Conservation (phyloP, 805 yeast species). For the Kurtzmaniella cleridarum region DNA sequence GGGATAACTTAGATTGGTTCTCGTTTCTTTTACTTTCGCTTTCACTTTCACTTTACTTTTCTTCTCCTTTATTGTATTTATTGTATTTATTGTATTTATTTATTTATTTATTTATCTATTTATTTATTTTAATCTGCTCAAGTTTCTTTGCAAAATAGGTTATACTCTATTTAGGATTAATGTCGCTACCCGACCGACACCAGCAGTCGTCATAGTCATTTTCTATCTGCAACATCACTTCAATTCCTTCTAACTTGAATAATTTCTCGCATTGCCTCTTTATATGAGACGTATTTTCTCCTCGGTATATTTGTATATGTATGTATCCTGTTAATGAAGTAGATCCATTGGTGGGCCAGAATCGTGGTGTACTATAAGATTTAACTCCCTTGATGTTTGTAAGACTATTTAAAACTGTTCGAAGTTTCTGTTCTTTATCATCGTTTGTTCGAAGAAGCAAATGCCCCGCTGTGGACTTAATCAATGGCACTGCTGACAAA, state of each 20-base stretch:
- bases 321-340: conserved; percentile 53
- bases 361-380: conserved; percentile 83
- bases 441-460: conserved; percentile 59
- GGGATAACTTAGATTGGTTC: background rate
- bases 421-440: conserved; percentile 55
- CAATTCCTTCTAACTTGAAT: conserved; percentile 45
- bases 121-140: too few species aligned
- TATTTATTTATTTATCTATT: too few species aligned
- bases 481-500: conserved; percentile 75
- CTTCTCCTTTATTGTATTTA: too few species aligned
- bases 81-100: too few species aligned
- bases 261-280: conserved; percentile 55
- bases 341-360: conserved; percentile 63
- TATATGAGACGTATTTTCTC: conserved; percentile 58
- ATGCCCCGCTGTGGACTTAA: conserved; percentile 73
- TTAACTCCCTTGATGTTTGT: conserved; percentile 71
- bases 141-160: too few species aligned
- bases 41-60: too few species aligned
- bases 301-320: conserved; percentile 68
- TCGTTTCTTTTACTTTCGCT: background rate
- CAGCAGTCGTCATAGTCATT: conserved; percentile 60
- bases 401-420: conserved; percentile 64
- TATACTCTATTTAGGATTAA: conserved; percentile 2
- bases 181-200: conserved; percentile 40
- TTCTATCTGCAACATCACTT: conserved; percentile 65